Evolutionary conservation across 2,329 filamentous ascomycete genomes (phyloP), one percentile per base, ranked within the genome.

Genomic region (Fusarium sp.): DNA sequence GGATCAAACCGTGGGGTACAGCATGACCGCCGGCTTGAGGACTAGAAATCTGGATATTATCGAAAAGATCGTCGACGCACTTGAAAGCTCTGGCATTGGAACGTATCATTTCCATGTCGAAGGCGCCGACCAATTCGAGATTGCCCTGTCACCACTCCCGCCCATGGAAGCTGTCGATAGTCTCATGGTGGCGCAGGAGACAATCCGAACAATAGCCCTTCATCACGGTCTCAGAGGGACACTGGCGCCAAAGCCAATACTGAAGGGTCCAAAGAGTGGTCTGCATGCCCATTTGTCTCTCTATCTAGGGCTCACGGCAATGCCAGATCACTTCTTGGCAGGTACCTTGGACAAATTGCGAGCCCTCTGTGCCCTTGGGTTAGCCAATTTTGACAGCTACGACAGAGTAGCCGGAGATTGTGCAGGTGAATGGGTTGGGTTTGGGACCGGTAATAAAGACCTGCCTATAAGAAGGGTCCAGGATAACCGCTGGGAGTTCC

Each of bases 361-460:
- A 6, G 2, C 32, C 6, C 32, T 37, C 16, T 37, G 16, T 37
- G 32, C 32, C 4, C n/a, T 37, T 5, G 32, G 32, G 2, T 37
- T 37, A 3, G 32, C 34, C 34, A 37, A n/a, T 37, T 37, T 37
- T 5, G 32, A 37, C 3, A 37, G 32, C 6, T 37, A 37, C 32
- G 32, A 37, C 5, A n/a, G 32, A n/a, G 16, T 37, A 1, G 6
- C 16, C 16, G 4, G 32, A 37, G 16, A 37, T 11, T 37, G 5
- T 18, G 32, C 32, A 2, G 16, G 6, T 5, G 32, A 5, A 10
- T 37, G 32, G 32, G 32, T 11, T 3, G 16, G 1, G 5, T 37
- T 6, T 0, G 32, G 32, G 1, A 37, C 16, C 2, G 32, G 32
- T 4, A 37, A 18, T 1, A 37, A 18, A 3, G 16, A n/a, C 32